Percentiles rank a stretch among this genome's conserved stretches.
Conservation (phyloP, 108 stramenopile genomes). For the Nannochloropsis oceanica region DNA sequence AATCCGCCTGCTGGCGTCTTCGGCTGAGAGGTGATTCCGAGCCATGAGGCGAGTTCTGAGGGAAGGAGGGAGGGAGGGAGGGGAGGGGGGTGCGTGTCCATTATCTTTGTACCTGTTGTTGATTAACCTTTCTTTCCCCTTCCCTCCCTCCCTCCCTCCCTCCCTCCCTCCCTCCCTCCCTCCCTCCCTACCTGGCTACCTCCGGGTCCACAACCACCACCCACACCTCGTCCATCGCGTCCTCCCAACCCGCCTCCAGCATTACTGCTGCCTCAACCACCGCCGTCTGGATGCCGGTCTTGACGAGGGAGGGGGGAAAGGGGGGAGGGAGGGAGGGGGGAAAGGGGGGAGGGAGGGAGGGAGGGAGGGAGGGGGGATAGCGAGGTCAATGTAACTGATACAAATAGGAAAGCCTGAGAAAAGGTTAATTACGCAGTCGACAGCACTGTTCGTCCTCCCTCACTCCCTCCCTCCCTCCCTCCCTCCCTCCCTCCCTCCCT, state of each 20-base stretch:
- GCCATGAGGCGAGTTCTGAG: conserved; percentile 15
- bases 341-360: too few relatives aligned
- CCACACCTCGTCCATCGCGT: conserved; percentile 32
- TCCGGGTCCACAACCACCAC: conserved; percentile 17
- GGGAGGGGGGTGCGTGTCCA: neutral
- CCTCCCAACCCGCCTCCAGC: conserved; percentile 35
- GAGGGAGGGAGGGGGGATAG: too few relatives aligned
- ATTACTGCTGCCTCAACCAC: conserved; percentile 36
- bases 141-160: neutral
- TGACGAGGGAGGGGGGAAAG: neutral
- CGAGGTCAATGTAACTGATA: too few relatives aligned
- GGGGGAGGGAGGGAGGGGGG: too few relatives aligned
- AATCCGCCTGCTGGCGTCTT: conserved; percentile 17
- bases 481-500: neutral
- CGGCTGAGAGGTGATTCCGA: conserved; percentile 19
- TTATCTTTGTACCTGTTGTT: neutral
- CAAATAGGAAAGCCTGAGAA: too few relatives aligned
- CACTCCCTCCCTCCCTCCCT: neutral
- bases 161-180: neutral
- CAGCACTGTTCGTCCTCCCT: neutral
- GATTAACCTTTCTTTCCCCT: neutral
- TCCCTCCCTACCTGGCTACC: conserved; percentile 12
- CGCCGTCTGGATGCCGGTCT: conserved; percentile 3
- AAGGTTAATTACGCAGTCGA: neutral
- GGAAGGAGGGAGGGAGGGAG: neutral